Base-by-base conservation (phyloP, 257 asterid genomes). In the Solanum arcanum region DNA sequence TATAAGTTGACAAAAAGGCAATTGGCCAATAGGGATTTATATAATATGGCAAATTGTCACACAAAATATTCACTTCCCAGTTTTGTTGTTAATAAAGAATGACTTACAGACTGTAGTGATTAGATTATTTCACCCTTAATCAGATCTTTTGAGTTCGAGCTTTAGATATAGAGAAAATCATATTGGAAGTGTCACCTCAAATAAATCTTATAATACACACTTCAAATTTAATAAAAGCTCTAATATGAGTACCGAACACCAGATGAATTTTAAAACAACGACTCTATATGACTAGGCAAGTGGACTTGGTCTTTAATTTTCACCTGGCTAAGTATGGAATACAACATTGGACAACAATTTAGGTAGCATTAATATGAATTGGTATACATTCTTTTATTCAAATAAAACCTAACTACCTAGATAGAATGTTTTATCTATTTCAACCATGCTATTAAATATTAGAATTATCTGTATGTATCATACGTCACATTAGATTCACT, bases 171-270 rank as follows among this genome's bases (percentile, higher is more conserved):
- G 23, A 52, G 23, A 52, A 52, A 52, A 52, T 52, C 2, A 52
- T 52, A 4, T 6, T 52, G 9, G 3, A 1, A 52, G 23, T 0
- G 0, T 0, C 4, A 52, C 4, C 0, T 23, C 10, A 0, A 16
- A 52, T 52, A 0, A 1, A 15, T 0, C 1, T 2, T 52, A 16
- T 0, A 52, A 0, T 52, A 8, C 10, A 3, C 3, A 3, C 6
- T 52, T 8, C 60, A 6, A 1, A 52, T 52, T 52, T 52, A 52
- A 2, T 6, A 0, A 23, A 0, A 0, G 9, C 23, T 52, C 23
- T 1, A 52, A 52, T 52, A 0, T 52, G 23, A 0, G 0, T 0
- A 2, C 4, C 60, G 1, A 16, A 16, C 23, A 5, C 3, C 1
- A 15, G 0, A 52, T 52, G 23, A 52, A 4, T 12, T 46, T 46